Evolutionary conservation across 78 protist species (phyloP), one percentile per base, ranked within the genome.

Genomic region (Reticulomyxa filosa): DNA sequence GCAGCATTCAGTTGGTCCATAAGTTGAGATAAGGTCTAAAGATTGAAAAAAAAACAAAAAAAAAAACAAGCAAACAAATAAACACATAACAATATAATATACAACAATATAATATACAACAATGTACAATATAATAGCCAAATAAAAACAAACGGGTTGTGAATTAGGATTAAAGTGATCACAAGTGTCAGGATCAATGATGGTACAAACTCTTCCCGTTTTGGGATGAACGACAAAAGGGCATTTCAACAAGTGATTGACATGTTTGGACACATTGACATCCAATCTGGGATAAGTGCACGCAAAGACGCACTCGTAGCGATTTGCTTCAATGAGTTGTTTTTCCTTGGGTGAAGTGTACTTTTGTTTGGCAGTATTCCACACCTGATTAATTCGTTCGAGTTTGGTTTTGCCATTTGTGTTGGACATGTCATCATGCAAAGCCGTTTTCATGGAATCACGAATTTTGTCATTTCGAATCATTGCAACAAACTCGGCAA

Each of bases 171-270:
- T 32, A 57, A 73, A 73, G n/a, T 1, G 5, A 20, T 30, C 55
- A 30, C 2, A 2, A 3, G 25, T 13, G 1, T 0, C 1, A 0
- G 52, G 29, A 20, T 34, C 29, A 4, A 73, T 3, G 2, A 67
- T 66, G 34, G 66, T 65, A 13, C 71, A 73, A 36, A 73, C 70
- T 0, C 38, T 52, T 3, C 93, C 92, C 1, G 98, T 93, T 65
- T 75, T 72, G 2, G 98, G 98, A 34, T 96, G 99, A 23, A 93
- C 83, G 52, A 80, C 77, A 42, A 85, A 96, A 2, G 98, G 98
- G 0, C 86, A 30, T 70, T 96, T 96, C 34, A 93, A 80, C 67
- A 96, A 68, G 72, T 96, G 99, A 63, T 92, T 85, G 51, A 82
- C 6, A 2, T 50, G 55, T 69, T 81, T 77, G 65, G 78, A 39